Evolutionary conservation across 257 asterid genomes (phyloP), one percentile per base, ranked within the genome.

Genomic region (Nicotiana otophora): DNA sequence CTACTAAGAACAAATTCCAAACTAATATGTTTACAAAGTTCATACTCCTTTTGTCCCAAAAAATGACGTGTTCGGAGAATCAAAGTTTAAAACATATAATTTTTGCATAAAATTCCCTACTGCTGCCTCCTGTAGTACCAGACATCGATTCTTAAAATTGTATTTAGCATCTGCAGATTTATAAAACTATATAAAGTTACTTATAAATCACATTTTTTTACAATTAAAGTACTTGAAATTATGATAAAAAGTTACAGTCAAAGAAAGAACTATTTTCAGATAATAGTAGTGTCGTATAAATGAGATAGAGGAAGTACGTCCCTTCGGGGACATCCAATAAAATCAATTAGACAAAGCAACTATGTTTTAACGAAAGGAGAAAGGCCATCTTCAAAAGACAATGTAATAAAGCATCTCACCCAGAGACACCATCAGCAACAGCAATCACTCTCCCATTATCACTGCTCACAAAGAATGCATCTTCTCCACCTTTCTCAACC

Each of bases 361-460:
- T 8, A 42, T 70, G 34, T 20, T 70, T 70, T 70, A 17, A 54
- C 19, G 14, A 14, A 48, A 34, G 16, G 61, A 46, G 51, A 26
- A 82, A 61, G 10, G 7, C 8, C 5, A 62, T 17, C 23, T 15
- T n/a, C 51, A 5, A 58, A 10, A 61, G 20, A 54, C 17, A 7
- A 17, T n/a, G 42, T 46, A 7, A 65, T 31, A 57, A 48, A 74
- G 26, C n/a, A 68, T 19, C 80, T 53, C 86, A 93, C 98, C 98
- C 97, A n/a, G 98, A 94, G 82, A 94, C 98, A 28, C 98, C 98
- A 88, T 94, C 98, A 76, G 98, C 98, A 61, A 94, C 97, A 7
- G 93, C 97, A 88, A 94, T 87, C 83, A 92, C 97, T 85, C 93
- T 95, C 31, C 97, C 95, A 16, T 91, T 84, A 55, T 88, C 78